A percentile compares a stretch with the other conserved stretches of the same genome.
Evolutionary conservation across 805 yeast genomes (phyloP).

Genomic region (Brettanomyces nanus): DNA sequence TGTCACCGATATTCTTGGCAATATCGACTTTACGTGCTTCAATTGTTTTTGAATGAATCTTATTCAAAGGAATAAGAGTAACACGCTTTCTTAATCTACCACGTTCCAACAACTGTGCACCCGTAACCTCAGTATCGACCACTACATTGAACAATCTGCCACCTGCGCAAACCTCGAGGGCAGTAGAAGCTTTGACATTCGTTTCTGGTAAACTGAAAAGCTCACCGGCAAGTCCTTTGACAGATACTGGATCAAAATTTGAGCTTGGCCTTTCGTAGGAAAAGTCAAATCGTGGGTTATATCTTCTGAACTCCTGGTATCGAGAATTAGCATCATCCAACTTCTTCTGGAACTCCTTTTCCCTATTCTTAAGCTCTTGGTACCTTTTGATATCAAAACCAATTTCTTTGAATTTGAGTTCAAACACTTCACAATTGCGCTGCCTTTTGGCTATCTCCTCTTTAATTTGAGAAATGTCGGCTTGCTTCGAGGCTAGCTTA

Average conservation of each 20-base stretch:
- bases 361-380: constrained; percentile 37
- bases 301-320: constrained; percentile 49
- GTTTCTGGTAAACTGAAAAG: constrained; percentile 56
- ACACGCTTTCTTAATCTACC: constrained; percentile 77
- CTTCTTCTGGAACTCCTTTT: constrained; percentile 35
- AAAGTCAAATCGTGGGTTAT: constrained; percentile 69
- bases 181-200: constrained; percentile 58
- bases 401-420: constrained; percentile 34
- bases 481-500: constrained; percentile 44
- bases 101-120: constrained; percentile 69
- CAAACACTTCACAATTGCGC: constrained; percentile 29
- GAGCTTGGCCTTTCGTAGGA: constrained; percentile 57
- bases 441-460: constrained; percentile 37
- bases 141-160: constrained; percentile 83
- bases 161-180: constrained; percentile 92
- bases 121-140: constrained; percentile 80
- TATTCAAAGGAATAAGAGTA: constrained; percentile 87
- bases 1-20: constrained; percentile 76
- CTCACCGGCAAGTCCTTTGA: constrained; percentile 87
- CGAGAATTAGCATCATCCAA: constrained; percentile 36
- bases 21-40: constrained; percentile 42
- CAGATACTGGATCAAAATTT: constrained; percentile 50
- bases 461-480: constrained; percentile 34
- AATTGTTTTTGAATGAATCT: constrained; percentile 57
- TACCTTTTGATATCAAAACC: constrained; percentile 50